These are phyloP conservation scores for Grammothele lineata DNA, from an alignment of 768 basidiomycete genomes.

Conservation along the genomic window DNA sequence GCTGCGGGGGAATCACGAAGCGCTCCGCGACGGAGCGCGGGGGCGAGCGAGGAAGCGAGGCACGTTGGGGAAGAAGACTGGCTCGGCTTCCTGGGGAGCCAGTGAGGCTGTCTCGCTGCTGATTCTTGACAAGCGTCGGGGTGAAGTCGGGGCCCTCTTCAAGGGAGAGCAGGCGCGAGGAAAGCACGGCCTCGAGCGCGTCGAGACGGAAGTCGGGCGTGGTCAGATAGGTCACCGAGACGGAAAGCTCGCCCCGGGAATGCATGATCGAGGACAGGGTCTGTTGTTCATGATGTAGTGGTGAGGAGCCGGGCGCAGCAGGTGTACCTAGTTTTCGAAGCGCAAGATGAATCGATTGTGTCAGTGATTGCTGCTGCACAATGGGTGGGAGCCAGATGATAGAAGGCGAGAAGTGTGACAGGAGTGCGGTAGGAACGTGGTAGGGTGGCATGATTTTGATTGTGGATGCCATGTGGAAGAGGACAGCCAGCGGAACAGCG, in stretches of 20 bases:
- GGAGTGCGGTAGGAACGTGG: no score
- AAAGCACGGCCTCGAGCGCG: conserved; percentile 72
- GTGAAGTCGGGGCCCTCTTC: conserved; percentile 66
- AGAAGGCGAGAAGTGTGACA: background rate
- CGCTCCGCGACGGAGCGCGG: conserved; percentile 41
- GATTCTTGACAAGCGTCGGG: conserved; percentile 66
- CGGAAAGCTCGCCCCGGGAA: conserved; percentile 58
- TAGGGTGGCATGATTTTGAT: no score
- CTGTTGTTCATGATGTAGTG: conserved; percentile 50
- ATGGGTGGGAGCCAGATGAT: background rate
- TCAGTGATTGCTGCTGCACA: conserved; percentile 9
- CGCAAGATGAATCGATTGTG: conserved; percentile 3
- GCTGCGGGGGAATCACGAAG: conserved; percentile 33
- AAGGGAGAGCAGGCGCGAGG: conserved; percentile 65
- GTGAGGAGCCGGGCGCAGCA: conserved; percentile 35
- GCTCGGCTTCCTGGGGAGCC: conserved; percentile 38
- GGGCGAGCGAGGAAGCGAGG: conserved; percentile 44
- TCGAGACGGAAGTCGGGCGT: conserved; percentile 70
- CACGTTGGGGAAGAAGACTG: conserved; percentile 37
- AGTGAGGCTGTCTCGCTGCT: conserved; percentile 51
- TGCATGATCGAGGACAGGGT: conserved; percentile 65
- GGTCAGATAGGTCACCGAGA: conserved; percentile 62
- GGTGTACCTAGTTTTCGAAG: conserved; percentile 31
- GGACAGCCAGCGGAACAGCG: background rate
- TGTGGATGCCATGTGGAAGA: background rate